Conservation (phyloP, 495 filamentous ascomycete species). For the Parathielavia appendiculata region DNA sequence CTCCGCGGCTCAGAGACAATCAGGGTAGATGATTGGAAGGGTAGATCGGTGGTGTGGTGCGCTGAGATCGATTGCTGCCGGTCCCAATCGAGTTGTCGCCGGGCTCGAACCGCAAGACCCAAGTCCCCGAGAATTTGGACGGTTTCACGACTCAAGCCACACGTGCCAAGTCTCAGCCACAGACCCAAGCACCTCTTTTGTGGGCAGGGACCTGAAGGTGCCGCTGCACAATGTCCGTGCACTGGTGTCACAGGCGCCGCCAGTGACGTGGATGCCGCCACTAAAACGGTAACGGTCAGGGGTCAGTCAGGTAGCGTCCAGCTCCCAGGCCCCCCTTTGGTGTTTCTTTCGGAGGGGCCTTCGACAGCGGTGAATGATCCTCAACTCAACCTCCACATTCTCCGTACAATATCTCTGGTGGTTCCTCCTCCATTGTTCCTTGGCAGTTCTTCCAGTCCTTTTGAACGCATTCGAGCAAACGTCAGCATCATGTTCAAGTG, state of each 20-base stretch:
- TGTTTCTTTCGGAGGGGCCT: conserved; percentile 20
- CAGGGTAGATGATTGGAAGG: no score
- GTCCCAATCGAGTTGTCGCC: neutral
- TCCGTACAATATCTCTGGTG: conserved; percentile 3
- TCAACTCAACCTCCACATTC: conserved; percentile 10
- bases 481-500: conserved; percentile 45
- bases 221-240: conserved; percentile 1
- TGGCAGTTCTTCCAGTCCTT: neutral
- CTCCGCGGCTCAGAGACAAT: neutral
- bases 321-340: conserved; percentile 8
- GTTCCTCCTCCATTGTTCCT: no score
- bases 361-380: conserved; percentile 28
- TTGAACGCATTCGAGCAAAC: conserved; percentile 12
- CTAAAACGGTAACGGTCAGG: conserved; percentile 4
- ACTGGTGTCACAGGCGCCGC: neutral
- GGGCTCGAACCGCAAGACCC: neutral
- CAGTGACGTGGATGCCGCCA: conserved; percentile 20
- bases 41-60: neutral
- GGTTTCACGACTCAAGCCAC: conserved; percentile 16
- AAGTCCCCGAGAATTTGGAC: conserved; percentile 13
- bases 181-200: no score
- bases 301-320: conserved; percentile 8
- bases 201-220: conserved; percentile 6
- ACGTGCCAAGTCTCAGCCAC: neutral
- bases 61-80: neutral